Conservation (phyloP, 768 basidiomycete genomes). For the Coprinellus aureogranulatus region DNA sequence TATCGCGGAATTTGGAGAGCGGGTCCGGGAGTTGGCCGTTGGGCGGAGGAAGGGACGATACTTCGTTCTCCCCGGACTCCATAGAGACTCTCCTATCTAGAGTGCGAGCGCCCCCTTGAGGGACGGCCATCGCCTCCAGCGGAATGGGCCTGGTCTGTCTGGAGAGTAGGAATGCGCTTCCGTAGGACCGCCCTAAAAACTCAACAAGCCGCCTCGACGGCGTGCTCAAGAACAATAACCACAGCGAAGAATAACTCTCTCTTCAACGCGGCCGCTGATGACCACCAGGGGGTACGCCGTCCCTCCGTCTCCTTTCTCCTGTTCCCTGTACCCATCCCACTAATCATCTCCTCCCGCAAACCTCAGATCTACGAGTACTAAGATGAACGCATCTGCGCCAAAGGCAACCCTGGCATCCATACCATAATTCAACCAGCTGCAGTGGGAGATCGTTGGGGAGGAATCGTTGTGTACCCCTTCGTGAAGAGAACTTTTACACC, state of each 20-base stretch:
- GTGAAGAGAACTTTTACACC: slow-evolving; percentile 46
- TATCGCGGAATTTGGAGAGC: too few relatives aligned
- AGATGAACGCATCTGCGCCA: slow-evolving; percentile 35
- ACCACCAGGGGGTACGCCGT: not conserved
- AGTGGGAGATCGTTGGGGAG: slow-evolving; percentile 54
- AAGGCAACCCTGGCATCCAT: slow-evolving; percentile 35
- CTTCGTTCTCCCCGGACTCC: too few relatives aligned
- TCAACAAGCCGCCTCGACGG: too few relatives aligned
- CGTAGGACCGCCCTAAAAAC: too few relatives aligned
- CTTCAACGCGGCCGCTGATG: not conserved
- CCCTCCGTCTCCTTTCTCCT: not conserved
- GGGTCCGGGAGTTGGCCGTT: too few relatives aligned
- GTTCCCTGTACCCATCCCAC: too few relatives aligned
- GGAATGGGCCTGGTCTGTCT: too few relatives aligned
- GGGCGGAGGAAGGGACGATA: too few relatives aligned
- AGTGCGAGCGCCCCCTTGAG: too few relatives aligned
- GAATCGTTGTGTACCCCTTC: slow-evolving; percentile 51
- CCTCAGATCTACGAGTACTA: slow-evolving; percentile 46
- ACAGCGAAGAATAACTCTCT: not conserved
- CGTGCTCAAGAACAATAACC: not conserved
- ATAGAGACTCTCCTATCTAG: too few relatives aligned
- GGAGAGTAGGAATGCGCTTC: too few relatives aligned
- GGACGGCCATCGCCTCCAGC: too few relatives aligned
- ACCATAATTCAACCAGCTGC: slow-evolving; percentile 45
- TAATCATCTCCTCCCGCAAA: not conserved